Conservation (phyloP, 2,329 filamentous ascomycete species). For the Ceratocystis harringtonii region DNA sequence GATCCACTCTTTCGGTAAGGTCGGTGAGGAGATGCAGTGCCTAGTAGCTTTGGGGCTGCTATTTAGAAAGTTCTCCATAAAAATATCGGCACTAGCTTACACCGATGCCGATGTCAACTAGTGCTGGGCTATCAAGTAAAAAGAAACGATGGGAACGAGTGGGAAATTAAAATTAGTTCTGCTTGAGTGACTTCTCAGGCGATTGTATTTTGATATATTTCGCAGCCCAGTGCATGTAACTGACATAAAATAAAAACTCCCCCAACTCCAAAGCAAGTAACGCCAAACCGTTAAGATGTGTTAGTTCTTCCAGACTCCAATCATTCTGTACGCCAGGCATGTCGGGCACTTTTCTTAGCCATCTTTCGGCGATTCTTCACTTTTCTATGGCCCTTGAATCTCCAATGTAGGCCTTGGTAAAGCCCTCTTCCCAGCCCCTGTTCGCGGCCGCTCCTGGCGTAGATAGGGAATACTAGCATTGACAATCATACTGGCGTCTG, state of each 20-base stretch:
- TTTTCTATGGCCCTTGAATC: conserved; percentile 10
- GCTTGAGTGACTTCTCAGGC: not conserved
- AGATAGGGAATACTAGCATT: conserved; percentile 25
- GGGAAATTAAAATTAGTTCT: not conserved
- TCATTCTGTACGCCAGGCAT: not conserved
- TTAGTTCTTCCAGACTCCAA: not conserved
- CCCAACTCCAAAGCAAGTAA: conserved; percentile 1
- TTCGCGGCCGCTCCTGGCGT: conserved; percentile 12
- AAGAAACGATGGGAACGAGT: too few species aligned
- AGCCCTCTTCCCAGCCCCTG: conserved; percentile 13
- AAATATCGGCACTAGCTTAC: not conserved
- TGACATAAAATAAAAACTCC: not conserved
- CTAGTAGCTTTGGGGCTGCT: not conserved
- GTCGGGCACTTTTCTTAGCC: not conserved
- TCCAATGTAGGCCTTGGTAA: conserved; percentile 11
- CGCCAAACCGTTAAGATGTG: not conserved
- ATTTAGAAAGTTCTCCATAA: not conserved
- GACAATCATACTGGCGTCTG: conserved; percentile 50
- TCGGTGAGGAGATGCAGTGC: not conserved
- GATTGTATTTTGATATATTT: not conserved
- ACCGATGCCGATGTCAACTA: too few species aligned
- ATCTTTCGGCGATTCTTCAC: not conserved
- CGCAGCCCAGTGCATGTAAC: not conserved
- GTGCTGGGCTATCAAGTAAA: too few species aligned
- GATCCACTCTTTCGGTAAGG: not conserved